Evolutionary conservation across 192 early-diverging fungal species (phyloP).

Genomic region (Tieghemiomyces parasiticus): DNA sequence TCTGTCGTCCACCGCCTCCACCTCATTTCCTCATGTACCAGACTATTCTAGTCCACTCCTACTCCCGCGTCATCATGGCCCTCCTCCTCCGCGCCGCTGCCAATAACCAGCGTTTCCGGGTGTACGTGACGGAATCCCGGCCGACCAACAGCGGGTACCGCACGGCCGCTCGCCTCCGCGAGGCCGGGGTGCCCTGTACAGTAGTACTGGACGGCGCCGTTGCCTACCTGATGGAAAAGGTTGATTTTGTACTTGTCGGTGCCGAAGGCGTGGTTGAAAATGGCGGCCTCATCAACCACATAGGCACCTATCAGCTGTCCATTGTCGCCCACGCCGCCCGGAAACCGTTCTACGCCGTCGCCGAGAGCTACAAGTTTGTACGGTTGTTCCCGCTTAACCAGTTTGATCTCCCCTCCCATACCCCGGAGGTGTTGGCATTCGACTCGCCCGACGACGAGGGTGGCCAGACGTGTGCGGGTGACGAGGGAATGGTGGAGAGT

Average conservation of each 20-base stretch:
- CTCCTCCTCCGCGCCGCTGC: conserved; percentile 59
- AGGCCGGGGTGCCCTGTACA: conserved; percentile 63
- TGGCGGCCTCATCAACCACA: conserved; percentile 93
- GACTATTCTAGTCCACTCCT: conserved; percentile 84
- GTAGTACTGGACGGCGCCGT: conserved; percentile 84
- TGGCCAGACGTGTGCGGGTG: too few relatives aligned
- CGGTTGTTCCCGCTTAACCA: conserved; percentile 90
- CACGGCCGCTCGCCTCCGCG: conserved; percentile 51
- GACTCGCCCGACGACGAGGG: conserved; percentile 18
- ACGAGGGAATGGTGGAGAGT: too few relatives aligned
- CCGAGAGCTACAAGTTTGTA: conserved; percentile 97
- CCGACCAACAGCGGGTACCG: conserved; percentile 40
- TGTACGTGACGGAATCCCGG: conserved; percentile 83
- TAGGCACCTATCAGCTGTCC: conserved; percentile 92
- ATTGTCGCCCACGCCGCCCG: conserved; percentile 88
- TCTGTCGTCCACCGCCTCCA: too few relatives aligned
- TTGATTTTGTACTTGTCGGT: conserved; percentile 92
- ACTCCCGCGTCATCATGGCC: conserved; percentile 85
- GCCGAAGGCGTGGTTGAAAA: conserved; percentile 98
- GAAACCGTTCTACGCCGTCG: conserved; percentile 87
- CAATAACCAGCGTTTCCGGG: conserved; percentile 74
- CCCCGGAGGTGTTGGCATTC: conserved; percentile 50
- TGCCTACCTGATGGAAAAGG: conserved; percentile 87
- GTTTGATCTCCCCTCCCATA: conserved; percentile 73
- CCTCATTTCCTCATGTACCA: too few relatives aligned